Evolutionary conservation across 1,284 basidiomycete genomes (phyloP).

Genomic region (Ceratobasidium sp.): DNA sequence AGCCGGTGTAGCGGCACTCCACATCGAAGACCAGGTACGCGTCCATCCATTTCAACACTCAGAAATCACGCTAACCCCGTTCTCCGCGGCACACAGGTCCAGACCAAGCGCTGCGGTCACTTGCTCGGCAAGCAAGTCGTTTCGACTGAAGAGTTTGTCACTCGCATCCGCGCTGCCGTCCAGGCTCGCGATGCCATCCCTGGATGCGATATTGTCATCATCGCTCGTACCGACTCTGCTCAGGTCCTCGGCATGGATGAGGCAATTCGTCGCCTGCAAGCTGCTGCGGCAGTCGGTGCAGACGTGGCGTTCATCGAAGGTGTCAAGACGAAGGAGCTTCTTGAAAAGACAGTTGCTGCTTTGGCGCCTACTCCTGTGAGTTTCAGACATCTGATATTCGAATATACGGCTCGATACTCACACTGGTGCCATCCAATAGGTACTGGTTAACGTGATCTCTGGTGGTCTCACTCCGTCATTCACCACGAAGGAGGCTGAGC

Average conservation of each 20-base stretch:
- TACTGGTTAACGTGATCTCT: constrained; percentile 80
- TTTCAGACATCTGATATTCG: too few species aligned
- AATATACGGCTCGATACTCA: too few species aligned
- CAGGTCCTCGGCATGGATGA: constrained; percentile 85
- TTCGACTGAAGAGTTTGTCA: constrained; percentile 77
- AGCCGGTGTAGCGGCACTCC: constrained; percentile 78
- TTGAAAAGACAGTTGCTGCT: constrained; percentile 70
- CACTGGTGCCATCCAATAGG: not conserved
- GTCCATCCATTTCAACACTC: not conserved
- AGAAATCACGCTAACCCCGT: too few species aligned
- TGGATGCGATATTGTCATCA: constrained; percentile 79
- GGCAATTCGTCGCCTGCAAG: constrained; percentile 72
- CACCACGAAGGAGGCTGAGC: constrained; percentile 73
- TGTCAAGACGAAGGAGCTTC: constrained; percentile 73
- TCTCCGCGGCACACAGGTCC: too few species aligned
- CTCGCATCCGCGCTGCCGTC: constrained; percentile 80
- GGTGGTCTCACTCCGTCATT: constrained; percentile 80
- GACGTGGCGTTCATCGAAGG: constrained; percentile 89
- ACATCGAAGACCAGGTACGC: constrained; percentile 84
- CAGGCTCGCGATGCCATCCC: constrained; percentile 76
- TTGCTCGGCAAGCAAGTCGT: constrained; percentile 84
- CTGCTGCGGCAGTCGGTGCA: constrained; percentile 78
- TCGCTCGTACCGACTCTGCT: constrained; percentile 84
- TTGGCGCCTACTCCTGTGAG: constrained; percentile 72
- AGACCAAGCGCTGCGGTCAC: constrained; percentile 85